Evolutionary conservation across 2,329 filamentous ascomycete species (phyloP).

Genomic region (Geoglossum cookeanum): DNA sequence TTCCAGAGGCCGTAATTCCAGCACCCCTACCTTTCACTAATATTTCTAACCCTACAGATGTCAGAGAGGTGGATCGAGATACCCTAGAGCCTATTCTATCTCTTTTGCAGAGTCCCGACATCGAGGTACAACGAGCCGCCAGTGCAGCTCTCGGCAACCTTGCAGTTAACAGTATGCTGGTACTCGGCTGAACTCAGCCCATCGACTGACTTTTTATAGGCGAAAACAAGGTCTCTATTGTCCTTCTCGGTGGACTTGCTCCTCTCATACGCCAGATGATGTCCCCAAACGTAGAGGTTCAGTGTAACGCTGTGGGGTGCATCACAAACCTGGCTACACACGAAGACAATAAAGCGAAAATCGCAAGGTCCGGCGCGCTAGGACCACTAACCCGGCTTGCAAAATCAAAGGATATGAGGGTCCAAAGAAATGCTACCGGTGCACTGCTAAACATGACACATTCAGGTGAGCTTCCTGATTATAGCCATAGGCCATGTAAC

Average conservation of each 20-base stretch:
- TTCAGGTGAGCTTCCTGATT: slow-evolving; percentile 48
- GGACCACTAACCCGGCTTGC: slow-evolving; percentile 79
- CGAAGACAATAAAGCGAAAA: slow-evolving; percentile 98
- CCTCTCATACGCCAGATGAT: slow-evolving; percentile 97
- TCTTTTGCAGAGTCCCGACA: slow-evolving; percentile 83
- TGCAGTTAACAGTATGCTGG: slow-evolving; percentile 73
- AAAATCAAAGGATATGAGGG: slow-evolving; percentile 96
- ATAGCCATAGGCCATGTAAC: neutral
- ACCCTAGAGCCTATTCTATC: slow-evolving; percentile 93
- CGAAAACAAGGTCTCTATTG: slow-evolving; percentile 95
- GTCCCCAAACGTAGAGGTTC: slow-evolving; percentile 91
- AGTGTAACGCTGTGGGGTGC: slow-evolving; percentile 97
- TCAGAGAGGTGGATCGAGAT: slow-evolving; percentile 83
- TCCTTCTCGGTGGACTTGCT: slow-evolving; percentile 71
- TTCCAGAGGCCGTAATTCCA: no score
- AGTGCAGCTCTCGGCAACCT: slow-evolving; percentile 92
- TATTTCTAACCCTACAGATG: slow-evolving; percentile 40
- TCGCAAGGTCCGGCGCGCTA: slow-evolving; percentile 82
- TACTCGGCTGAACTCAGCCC: slow-evolving; percentile 2
- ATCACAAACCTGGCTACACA: slow-evolving; percentile 97
- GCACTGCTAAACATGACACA: slow-evolving; percentile 98
- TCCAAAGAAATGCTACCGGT: slow-evolving; percentile 92
- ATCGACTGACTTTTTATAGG: slow-evolving; percentile 39
- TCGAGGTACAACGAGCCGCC: slow-evolving; percentile 90
- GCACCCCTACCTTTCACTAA: neutral